Conservation (phyloP, 345 rosid species). For the Corchorus olitorius region DNA sequence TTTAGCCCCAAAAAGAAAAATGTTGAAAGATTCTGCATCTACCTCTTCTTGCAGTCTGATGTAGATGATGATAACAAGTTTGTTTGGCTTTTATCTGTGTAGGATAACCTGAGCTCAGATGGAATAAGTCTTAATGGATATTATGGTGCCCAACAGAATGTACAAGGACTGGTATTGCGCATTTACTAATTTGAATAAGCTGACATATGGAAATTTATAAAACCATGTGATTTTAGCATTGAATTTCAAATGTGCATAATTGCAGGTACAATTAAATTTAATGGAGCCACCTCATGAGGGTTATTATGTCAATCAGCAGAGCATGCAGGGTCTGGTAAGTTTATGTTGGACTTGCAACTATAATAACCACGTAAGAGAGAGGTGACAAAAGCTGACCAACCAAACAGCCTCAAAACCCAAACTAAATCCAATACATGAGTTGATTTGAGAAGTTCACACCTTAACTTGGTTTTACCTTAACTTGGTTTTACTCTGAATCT, state of each 20-base stretch:
- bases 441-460: constrained; percentile 1
- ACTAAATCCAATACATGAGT: background rate
- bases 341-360: background rate
- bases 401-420: background rate
- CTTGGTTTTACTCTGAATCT: background rate
- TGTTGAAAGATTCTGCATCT: constrained; percentile 9
- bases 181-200: background rate
- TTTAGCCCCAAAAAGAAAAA: background rate
- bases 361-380: background rate
- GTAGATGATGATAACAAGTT: background rate
- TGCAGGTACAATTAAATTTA: constrained; percentile 54
- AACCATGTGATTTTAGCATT: background rate
- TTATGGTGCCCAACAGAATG: constrained; percentile 52
- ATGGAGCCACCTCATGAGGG: constrained; percentile 76
- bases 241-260: constrained; percentile 24
- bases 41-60: background rate
- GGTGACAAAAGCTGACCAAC: background rate
- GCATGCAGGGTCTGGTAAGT: constrained; percentile 57
- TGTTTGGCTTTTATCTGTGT: constrained; percentile 20
- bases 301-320: constrained; percentile 57
- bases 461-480: background rate
- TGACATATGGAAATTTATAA: background rate
- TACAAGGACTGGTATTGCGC: constrained; percentile 56
- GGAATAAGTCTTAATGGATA: constrained; percentile 50
- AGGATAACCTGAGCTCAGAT: constrained; percentile 55